Conservation (phyloP, 2,329 filamentous ascomycete genomes). For the Talaromyces sp. region DNA sequence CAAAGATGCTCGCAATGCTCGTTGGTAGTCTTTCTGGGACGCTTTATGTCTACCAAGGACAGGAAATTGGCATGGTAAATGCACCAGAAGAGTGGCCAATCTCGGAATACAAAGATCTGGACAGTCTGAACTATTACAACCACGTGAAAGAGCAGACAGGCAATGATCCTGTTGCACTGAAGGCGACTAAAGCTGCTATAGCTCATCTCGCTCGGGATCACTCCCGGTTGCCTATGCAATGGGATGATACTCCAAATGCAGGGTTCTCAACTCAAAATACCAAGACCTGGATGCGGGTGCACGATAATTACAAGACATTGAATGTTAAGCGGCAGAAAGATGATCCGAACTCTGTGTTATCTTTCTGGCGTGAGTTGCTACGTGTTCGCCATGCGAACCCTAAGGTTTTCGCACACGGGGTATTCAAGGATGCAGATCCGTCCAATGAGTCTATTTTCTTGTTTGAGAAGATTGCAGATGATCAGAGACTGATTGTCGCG, state of each 20-base stretch:
- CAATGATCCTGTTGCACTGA: constrained; percentile 46
- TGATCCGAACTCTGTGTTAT: constrained; percentile 52
- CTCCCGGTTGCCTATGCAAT: constrained; percentile 69
- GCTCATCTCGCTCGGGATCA: constrained; percentile 63
- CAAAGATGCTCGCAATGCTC: constrained; percentile 59
- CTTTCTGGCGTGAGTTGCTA: constrained; percentile 63
- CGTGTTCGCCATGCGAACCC: constrained; percentile 58
- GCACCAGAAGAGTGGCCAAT: constrained; percentile 54
- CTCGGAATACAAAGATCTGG: constrained; percentile 46
- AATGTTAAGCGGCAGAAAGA: constrained; percentile 56
- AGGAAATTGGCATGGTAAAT: constrained; percentile 65
- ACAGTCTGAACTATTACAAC: constrained; percentile 54
- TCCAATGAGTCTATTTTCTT: constrained; percentile 51
- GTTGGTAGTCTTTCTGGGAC: constrained; percentile 55
- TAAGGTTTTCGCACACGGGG: constrained; percentile 64
- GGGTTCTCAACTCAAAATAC: constrained; percentile 61
- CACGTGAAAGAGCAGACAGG: constrained; percentile 30
- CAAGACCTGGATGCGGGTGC: constrained; percentile 63
- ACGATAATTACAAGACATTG: constrained; percentile 49
- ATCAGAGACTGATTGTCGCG: constrained; percentile 40
- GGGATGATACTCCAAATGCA: constrained; percentile 58
- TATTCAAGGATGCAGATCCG: constrained; percentile 56
- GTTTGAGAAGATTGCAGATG: constrained; percentile 45
- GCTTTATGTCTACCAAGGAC: constrained; percentile 62
- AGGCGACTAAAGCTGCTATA: constrained; percentile 54